phyloP scores from a whole-genome alignment of 129 eudicot species.

The Centrapalus pauciflorus region DNA sequence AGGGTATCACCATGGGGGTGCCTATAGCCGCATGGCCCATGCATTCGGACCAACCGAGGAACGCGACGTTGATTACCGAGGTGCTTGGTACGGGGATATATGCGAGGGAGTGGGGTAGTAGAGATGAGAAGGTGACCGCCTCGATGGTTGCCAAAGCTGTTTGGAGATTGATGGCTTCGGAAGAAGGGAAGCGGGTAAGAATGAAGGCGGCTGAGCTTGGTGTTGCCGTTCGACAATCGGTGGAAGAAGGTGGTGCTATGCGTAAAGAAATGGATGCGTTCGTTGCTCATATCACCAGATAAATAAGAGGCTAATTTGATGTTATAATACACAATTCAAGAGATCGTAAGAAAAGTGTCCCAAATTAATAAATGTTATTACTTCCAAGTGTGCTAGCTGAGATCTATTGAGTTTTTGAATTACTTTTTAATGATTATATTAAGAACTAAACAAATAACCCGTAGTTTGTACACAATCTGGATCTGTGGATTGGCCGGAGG shows the following conservation, averaged over 20 bases:
- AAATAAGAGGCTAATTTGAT: neutral
- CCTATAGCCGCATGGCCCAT: conserved; percentile 56
- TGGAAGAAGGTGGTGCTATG: conserved; percentile 30
- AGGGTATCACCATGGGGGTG: conserved; percentile 42
- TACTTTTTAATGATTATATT: no score
- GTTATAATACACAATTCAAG: no score
- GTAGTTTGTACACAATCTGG: no score
- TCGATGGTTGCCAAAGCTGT: conserved; percentile 16
- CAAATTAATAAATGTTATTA: no score
- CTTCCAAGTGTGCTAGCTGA: no score
- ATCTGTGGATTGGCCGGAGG: no score
- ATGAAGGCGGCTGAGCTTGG: conserved; percentile 32
- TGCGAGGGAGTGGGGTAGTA: conserved; percentile 22
- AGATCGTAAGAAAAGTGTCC: no score
- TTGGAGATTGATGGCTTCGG: conserved; percentile 29
- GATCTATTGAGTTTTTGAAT: no score
- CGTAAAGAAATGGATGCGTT: conserved; percentile 28
- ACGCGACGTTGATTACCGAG: conserved; percentile 26
- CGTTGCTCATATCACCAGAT: conserved; percentile 20
- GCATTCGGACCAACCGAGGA: conserved; percentile 53
- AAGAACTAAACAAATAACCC: no score
- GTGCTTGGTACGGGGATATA: conserved; percentile 22
- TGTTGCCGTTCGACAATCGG: conserved; percentile 19
- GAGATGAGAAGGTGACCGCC: conserved; percentile 24
- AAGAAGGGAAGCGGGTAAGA: conserved; percentile 24